Evolutionary conservation across 305 asterid genomes (phyloP).

Genomic region (Coffea humblotiana): DNA sequence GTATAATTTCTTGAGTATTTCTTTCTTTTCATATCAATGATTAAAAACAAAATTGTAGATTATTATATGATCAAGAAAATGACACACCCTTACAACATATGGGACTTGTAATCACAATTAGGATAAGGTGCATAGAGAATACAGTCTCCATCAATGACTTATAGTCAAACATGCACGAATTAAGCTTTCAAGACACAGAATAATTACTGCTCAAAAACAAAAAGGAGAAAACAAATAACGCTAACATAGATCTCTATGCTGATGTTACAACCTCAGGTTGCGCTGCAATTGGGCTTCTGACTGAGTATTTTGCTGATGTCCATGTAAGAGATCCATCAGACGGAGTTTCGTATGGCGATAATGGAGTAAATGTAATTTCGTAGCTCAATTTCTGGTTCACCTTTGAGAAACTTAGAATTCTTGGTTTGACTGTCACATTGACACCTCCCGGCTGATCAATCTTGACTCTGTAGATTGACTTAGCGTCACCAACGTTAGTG

Average conservation of each 20-base stretch:
- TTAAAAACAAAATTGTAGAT: too few relatives aligned
- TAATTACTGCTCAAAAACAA: too few relatives aligned
- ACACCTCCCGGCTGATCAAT: slow-evolving; percentile 32
- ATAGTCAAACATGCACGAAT: too few relatives aligned
- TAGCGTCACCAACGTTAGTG: slow-evolving; percentile 44
- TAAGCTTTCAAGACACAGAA: too few relatives aligned
- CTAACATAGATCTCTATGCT: neutral
- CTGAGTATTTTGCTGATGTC: slow-evolving; percentile 34
- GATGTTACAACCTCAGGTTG: neutral
- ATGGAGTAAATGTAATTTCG: slow-evolving; percentile 33
- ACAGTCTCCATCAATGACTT: too few relatives aligned
- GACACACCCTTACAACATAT: too few relatives aligned
- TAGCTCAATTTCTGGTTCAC: slow-evolving; percentile 32
- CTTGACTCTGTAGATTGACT: slow-evolving; percentile 27
- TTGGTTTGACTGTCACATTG: slow-evolving; percentile 28
- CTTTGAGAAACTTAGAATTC: slow-evolving; percentile 23
- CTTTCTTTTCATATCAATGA: too few relatives aligned
- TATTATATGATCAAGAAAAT: too few relatives aligned
- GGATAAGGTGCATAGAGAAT: too few relatives aligned
- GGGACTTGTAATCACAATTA: too few relatives aligned
- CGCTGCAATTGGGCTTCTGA: slow-evolving; percentile 43
- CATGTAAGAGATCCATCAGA: slow-evolving; percentile 39
- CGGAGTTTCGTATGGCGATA: neutral
- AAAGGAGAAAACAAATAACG: too few relatives aligned
- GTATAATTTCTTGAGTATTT: too few relatives aligned